Base-by-base conservation (phyloP, 768 basidiomycete genomes). In the Calvatia gigantea region DNA sequence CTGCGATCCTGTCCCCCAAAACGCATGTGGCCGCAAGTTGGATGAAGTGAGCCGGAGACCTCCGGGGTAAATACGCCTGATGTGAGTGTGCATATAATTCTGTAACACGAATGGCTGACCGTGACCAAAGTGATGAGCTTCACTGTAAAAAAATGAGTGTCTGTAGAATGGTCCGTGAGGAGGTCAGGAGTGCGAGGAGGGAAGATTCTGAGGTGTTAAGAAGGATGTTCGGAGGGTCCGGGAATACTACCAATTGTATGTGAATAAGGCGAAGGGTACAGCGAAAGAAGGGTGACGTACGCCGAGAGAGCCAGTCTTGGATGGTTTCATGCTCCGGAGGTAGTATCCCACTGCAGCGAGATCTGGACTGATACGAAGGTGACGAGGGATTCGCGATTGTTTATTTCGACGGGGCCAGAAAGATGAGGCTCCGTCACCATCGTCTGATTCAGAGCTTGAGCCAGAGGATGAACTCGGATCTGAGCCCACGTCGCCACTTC, bases 141-240 rank as follows among this genome's bases (percentile, higher is more conserved):
- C n/a, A n/a, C n/a, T n/a, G n/a, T n/a, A n/a, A n/a, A n/a, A n/a
- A n/a, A n/a, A n/a, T n/a, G n/a, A n/a, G 45, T 12, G 45, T 29
- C 9, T 12, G 45, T 21, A 51, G 58, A 4, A 25, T 44, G 23
- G 47, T 15, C 17, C 46, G n/a, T n/a, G n/a, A 25, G 4, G 55
- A 38, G 2, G 51, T 50, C 12, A 61, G 61, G 29, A 82, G 74
- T 1, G 76, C 62, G 11, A 69, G 64, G 38, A 79, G 68, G 0
- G 70, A 61, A 0, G 76, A 71, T 66, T 87, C 85, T 45, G 82
- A 84, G 46, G 86, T 75, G 65, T 86, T 87, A 68, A 85, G 76
- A 19, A 84, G 65, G 51, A 84, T 63, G 63, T 86, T 75, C 11
- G 67, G 71, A 8, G 78, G 81, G 15, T 75, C 67, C 0, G 64